Evolutionary conservation across 768 basidiomycete species (phyloP), one percentile per base, ranked within the genome.

Genomic region (Xerocomus spinulosus): DNA sequence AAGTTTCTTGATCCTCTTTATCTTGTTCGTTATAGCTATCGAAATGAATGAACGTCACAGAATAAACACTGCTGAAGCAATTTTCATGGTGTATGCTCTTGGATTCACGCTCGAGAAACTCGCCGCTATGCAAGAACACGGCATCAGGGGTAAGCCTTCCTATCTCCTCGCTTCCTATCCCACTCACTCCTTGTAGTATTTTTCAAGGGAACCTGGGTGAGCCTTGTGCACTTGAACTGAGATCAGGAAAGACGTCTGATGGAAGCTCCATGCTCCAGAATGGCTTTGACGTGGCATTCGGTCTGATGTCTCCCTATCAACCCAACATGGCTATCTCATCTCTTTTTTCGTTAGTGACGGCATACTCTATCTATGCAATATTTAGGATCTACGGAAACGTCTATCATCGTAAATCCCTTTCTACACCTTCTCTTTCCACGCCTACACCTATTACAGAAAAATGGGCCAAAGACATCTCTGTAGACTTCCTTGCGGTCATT

Each of bases 71-170:
- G 63, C 80, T 4, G 94, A 97, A 62, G 56, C 75, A 1, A 39
- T 78, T 1, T 97, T 97, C 64, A 92, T 96, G 81, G 55, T 80
- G 4, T 87, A 85, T 60, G 75, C 79, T 2, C 68, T 83, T 56
- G 93, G 93, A 0, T 97, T 96, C 65, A 80, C 89, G 1, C 73
- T 97, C 17, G 94, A 97, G 63, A 95, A 92, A 63, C 71, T 94
- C 9, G 94, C 94, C 18, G 86, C 92, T 4, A 92, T 95, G 84
- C 90, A 96, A 63, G 93, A 97, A 63, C 92, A 92, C 61, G 94
- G 93, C 4, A 82, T 97, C 40, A 83, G 78, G 79, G 90, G 93
- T 87, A 36, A 33, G 62, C 34, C 20, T 39, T 41, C 20, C 15
- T 12, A 3, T 13, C 23, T 17, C 13, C 9, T 28, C 17, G 28